Evolutionary conservation across 176 grass and related monocot species (phyloP), one percentile per base, ranked within the genome.

Genomic region (Saccharum spontaneum): DNA sequence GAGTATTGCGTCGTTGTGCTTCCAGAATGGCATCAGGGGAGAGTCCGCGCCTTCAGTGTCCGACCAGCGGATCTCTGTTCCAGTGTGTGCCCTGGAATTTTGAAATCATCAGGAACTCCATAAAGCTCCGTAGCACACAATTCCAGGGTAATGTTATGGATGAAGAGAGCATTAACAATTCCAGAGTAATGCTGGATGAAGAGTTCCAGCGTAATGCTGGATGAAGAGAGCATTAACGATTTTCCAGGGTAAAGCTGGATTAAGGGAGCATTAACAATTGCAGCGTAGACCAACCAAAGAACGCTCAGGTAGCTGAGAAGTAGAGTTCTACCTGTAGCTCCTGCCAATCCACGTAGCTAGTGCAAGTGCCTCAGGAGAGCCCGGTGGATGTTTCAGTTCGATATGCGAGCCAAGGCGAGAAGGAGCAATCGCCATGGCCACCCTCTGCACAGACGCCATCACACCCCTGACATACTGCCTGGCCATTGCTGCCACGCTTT

Each of bases 341-440:
- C 85, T 84, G 65, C 73, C 78, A 14, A 95, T 93, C 96, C 96
- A 98, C 5, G 39, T 83, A 36, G 96, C 91, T 12, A 98, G 87
- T 38, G 89, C 92, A 8, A 88, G 75, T 6, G 96, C 93, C 89
- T 98, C 93, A 13, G 93, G 96, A 67, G 93, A 98, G 38, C 82
- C 87, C 0, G 95, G 95, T 20, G 82, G 81, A 49, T 93, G 82
- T 70, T 91, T 89, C 69, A 90, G 72, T 83, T 90, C 80, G 2
- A 98, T 87, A 44, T 86, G 93, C 0, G 73, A 33, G 64, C 85
- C 89, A 1, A 93, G 86, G 20, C 78, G 55, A 4, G 90, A 88
- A 62, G 96, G 96, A 57, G 93, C 86, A 73, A 98, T 90, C 5
- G 89, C 96, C 89, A 98, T 95, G 11, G 96, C 96, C 82, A 98